Percentiles rank a stretch among this genome's conserved stretches.
Conservation (phyloP, 768 basidiomycete species). For the Hypholoma fasciculare region DNA sequence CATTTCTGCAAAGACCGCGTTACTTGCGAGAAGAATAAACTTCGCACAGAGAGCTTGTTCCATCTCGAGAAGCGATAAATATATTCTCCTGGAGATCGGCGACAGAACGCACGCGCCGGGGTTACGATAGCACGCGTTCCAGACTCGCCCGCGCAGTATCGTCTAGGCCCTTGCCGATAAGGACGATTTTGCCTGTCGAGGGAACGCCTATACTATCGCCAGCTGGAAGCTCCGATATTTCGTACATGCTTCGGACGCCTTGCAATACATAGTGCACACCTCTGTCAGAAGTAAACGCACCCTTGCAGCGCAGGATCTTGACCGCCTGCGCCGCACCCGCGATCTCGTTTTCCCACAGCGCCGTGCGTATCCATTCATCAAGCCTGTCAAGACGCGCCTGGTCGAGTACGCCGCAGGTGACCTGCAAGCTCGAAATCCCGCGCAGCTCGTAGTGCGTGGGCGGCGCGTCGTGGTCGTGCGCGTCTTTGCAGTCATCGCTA, state of each 20-base stretch:
- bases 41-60: neutral
- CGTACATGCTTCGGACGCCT: constrained; percentile 90
- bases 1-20: no score
- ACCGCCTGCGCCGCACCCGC: constrained; percentile 27
- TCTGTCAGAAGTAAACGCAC: constrained; percentile 57
- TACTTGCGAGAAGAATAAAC: no score
- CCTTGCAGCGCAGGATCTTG: constrained; percentile 80
- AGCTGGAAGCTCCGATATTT: constrained; percentile 53
- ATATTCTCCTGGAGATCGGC: neutral
- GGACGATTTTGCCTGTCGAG: constrained; percentile 75
- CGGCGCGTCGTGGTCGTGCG: constrained; percentile 26
- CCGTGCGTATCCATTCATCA: constrained; percentile 77
- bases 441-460: constrained; percentile 68
- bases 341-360: constrained; percentile 79
- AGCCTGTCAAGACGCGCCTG: constrained; percentile 47
- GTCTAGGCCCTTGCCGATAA: constrained; percentile 83
- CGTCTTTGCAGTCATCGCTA: constrained; percentile 30
- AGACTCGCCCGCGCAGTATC: constrained; percentile 57
- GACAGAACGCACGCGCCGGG: neutral
- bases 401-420: constrained; percentile 64
- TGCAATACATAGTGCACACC: constrained; percentile 79
- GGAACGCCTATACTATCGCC: constrained; percentile 45
- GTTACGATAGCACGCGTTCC: constrained; percentile 29
- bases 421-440: constrained; percentile 82
- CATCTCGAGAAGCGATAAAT: neutral